Base-by-base conservation (phyloP, 371 early-diverging fungal genomes). In the Mucor irregularis region DNA sequence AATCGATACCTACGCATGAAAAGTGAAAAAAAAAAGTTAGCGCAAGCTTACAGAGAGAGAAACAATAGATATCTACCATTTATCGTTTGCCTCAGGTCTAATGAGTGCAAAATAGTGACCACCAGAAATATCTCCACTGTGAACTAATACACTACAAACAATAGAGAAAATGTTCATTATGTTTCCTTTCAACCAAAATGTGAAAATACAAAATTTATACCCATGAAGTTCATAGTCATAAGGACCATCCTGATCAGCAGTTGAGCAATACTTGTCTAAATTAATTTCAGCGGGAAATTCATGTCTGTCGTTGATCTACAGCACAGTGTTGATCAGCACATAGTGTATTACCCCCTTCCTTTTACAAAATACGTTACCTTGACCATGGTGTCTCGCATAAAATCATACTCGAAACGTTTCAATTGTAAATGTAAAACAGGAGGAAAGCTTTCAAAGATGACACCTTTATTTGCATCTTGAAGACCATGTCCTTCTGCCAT, bases 81-180 rank as follows among this genome's bases (percentile, higher is more conserved):
- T 84, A 48, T 90, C 87, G 40, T 90, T 83, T 30, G 81, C 73
- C 53, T 82, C 82, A 11, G 97, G 94, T 51, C 88, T 85, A 62
- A 98, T 66, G 55, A 95, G 78, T 4, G 96, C 96, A 82, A 92
- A 96, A 71, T 99, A 99, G 80, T 99, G 99, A 1, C 99, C 99
- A 54, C 96, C 94, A 63, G 91, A 84, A 24, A 94, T 66, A 66
- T 95, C 96, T 39, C 99, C 99, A 58, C 89, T 89, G 66, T 99
- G 99, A 10, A 99, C 99, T 40, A 99, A 81, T 0, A 99, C 99
- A 53, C 95, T 87, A 66, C 39, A 59, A 16, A 17, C 54, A 33
- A 51, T 26, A 30, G 22, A 6, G 16, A 37, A 22, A 28, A 44
- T 39, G 46, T 4, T 31, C 0, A 24, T 17, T 22, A 56, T 31